Evolutionary conservation across 306 rosid genomes (phyloP).

Genomic region (Crataegus laevigata): DNA sequence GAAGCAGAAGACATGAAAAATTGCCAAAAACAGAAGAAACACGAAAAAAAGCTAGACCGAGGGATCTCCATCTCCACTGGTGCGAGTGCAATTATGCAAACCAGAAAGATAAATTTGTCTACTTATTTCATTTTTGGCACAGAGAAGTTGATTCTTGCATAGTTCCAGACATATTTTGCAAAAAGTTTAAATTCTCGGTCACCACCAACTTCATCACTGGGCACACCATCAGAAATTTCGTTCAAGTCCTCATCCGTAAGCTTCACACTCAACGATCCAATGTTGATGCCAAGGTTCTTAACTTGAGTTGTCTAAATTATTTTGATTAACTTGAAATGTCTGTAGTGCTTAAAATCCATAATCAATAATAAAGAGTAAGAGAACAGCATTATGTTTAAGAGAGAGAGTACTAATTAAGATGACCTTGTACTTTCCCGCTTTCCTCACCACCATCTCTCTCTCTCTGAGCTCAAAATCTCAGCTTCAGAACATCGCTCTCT

Average conservation of each 20-base stretch:
- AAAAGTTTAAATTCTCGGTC: conserved; percentile 28
- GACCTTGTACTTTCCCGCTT: conserved; percentile 79
- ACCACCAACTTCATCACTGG: conserved; percentile 46
- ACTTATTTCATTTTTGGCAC: too few species aligned
- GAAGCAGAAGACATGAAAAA: too few species aligned
- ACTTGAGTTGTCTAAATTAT: conserved; percentile 35
- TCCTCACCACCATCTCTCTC: conserved; percentile 72
- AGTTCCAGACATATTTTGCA: conserved; percentile 28
- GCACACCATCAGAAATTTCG: conserved; percentile 56
- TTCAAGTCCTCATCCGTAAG: conserved; percentile 47
- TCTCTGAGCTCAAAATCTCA: neutral
- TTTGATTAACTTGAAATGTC: neutral
- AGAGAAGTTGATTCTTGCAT: conserved; percentile 21
- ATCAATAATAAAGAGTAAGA: neutral
- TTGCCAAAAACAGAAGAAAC: too few species aligned
- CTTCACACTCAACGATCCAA: conserved; percentile 47
- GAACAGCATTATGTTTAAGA: neutral
- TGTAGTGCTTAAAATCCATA: neutral
- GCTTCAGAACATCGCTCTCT: conserved; percentile 3
- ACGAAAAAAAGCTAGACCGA: too few species aligned
- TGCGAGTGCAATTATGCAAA: neutral
- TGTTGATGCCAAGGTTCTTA: conserved; percentile 52
- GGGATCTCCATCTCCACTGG: too few species aligned
- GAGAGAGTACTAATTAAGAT: neutral
- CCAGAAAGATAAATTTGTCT: neutral